These are phyloP conservation scores for Lecanicillium sp. DNA, from an alignment of 2,329 filamentous ascomycete species.

Conservation along the genomic window DNA sequence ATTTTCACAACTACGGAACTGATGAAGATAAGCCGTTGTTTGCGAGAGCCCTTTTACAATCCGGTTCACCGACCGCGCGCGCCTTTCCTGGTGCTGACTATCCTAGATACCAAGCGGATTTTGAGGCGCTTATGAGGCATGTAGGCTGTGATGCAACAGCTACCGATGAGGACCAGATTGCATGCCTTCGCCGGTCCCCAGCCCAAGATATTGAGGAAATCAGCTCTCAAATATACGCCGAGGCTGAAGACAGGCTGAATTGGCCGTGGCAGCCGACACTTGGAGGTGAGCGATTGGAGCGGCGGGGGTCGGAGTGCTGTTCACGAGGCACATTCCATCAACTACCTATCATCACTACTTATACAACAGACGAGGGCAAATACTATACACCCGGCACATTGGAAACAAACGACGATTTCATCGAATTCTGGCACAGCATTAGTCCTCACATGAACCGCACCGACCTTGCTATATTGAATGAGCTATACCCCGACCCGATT, in stretches of 20 bases:
- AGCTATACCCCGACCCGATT: conserved; percentile 27
- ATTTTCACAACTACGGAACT: conserved; percentile 28
- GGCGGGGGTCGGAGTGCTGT: conserved; percentile 32
- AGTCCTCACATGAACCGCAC: conserved; percentile 19
- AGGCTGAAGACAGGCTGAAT: conserved; percentile 28
- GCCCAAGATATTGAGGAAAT: conserved; percentile 26
- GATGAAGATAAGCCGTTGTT: conserved; percentile 22
- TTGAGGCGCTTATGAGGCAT: conserved; percentile 18
- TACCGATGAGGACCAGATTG: conserved; percentile 23
- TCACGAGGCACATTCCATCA: conserved; percentile 28
- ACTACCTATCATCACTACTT: conserved; percentile 28
- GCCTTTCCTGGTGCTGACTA: conserved; percentile 26
- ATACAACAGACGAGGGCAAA: conserved; percentile 27
- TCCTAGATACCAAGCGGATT: conserved; percentile 24
- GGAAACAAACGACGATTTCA: conserved; percentile 26
- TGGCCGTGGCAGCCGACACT: conserved; percentile 42
- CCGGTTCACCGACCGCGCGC: conserved; percentile 27
- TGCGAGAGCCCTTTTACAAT: conserved; percentile 25
- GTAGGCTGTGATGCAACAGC: conserved; percentile 19
- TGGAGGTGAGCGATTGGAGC: conserved; percentile 35
- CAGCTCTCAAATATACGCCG: conserved; percentile 28
- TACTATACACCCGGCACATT: conserved; percentile 22
- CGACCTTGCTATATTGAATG: conserved; percentile 20
- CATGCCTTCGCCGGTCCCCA: conserved; percentile 29
- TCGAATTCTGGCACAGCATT: conserved; percentile 26